These are phyloP conservation scores for Cyclotella atomus DNA, from an alignment of 108 stramenopile genomes.

Conservation along the genomic window DNA sequence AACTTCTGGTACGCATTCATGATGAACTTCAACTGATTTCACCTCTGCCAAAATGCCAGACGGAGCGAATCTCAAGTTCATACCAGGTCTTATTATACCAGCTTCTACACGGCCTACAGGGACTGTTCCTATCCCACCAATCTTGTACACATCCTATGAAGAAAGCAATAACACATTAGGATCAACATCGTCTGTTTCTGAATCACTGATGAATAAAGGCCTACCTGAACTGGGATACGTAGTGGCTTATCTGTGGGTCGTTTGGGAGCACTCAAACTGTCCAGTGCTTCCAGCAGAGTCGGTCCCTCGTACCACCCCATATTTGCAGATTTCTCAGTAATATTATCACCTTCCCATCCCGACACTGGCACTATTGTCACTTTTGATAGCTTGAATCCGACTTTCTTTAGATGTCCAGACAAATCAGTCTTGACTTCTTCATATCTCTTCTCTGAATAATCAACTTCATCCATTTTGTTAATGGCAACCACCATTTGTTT, in stretches of 20 bases:
- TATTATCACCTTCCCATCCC: constrained; percentile 97
- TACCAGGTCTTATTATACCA: constrained; percentile 80
- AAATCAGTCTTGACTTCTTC: constrained; percentile 82
- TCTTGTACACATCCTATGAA: constrained; percentile 89
- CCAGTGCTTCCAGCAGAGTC: constrained; percentile 93
- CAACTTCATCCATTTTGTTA: constrained; percentile 97
- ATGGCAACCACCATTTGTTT: constrained; percentile 94
- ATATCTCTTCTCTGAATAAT: constrained; percentile 90
- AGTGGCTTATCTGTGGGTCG: constrained; percentile 90
- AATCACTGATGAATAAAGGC: not conserved
- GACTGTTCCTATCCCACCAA: constrained; percentile 91
- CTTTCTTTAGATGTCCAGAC: constrained; percentile 65
- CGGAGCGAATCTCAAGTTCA: constrained; percentile 78
- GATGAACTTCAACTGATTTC: constrained; percentile 93
- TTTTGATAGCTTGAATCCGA: constrained; percentile 73
- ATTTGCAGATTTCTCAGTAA: constrained; percentile 79
- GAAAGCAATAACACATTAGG: no score
- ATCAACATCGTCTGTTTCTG: no score
- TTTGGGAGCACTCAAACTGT: constrained; percentile 82
- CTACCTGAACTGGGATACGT: constrained; percentile 85
- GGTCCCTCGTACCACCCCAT: constrained; percentile 96
- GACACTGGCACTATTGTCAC: constrained; percentile 94
- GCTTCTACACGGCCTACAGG: constrained; percentile 91
- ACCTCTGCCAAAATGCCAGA: constrained; percentile 75
- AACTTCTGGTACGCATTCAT: constrained; percentile 81